Evolutionary conservation across 2,329 filamentous ascomycete genomes (phyloP).

Genomic region (Colletotrichum shisoi): DNA sequence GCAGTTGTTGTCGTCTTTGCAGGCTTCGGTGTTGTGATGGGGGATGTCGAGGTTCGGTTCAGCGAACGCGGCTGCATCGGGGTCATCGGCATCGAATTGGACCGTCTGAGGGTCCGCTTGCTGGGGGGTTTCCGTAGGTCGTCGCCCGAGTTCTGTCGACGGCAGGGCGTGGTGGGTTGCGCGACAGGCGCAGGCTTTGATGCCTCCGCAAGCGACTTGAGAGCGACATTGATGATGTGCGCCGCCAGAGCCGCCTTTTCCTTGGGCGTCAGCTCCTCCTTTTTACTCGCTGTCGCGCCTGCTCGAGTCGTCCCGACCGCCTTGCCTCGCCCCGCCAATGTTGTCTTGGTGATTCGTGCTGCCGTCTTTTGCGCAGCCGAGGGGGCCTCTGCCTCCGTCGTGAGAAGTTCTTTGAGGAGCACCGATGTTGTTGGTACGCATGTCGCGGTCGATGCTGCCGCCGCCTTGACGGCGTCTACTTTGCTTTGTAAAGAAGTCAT

Average conservation of each 20-base stretch:
- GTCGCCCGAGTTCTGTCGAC: slow-evolving; percentile 51
- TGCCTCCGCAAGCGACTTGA: slow-evolving; percentile 74
- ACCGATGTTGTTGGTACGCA: slow-evolving; percentile 62
- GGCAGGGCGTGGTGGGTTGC: slow-evolving; percentile 47
- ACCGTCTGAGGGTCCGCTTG: slow-evolving; percentile 59
- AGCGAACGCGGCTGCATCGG: slow-evolving; percentile 68
- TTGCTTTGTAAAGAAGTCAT: slow-evolving; percentile 58
- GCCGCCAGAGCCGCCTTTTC: slow-evolving; percentile 75
- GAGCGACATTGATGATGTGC: slow-evolving; percentile 73
- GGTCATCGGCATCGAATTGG: slow-evolving; percentile 65
- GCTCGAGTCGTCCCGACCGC: slow-evolving; percentile 44
- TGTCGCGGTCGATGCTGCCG: slow-evolving; percentile 61
- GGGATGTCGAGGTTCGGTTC: slow-evolving; percentile 67
- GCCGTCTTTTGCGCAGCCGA: slow-evolving; percentile 34
- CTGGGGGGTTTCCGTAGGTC: slow-evolving; percentile 43
- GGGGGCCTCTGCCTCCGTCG: slow-evolving; percentile 45
- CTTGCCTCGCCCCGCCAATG: slow-evolving; percentile 44
- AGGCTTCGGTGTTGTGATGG: slow-evolving; percentile 50
- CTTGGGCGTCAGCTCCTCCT: slow-evolving; percentile 58
- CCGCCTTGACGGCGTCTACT: slow-evolving; percentile 61
- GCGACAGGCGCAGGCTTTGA: slow-evolving; percentile 58
- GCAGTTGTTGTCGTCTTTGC: slow-evolving; percentile 43
- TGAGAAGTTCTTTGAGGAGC: slow-evolving; percentile 57
- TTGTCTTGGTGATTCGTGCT: slow-evolving; percentile 43
- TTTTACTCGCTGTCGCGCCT: slow-evolving; percentile 47